Evolutionary conservation across 2,329 filamentous ascomycete genomes (phyloP).

Genomic region (Clarireedia monteithiana): DNA sequence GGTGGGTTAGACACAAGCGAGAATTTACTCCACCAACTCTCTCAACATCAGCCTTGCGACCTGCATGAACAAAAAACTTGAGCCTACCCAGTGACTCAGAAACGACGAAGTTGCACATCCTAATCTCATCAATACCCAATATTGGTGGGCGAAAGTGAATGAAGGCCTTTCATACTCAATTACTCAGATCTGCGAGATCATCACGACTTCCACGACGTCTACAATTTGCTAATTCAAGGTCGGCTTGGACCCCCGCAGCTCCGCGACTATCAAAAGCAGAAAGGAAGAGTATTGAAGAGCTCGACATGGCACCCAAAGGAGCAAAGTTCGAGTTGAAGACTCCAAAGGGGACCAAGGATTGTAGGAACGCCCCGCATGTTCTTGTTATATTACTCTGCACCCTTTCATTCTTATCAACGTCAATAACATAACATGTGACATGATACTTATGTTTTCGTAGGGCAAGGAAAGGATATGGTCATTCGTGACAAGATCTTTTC

Average conservation of each 20-base stretch:
- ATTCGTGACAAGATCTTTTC: conserved; percentile 74
- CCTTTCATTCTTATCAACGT: not conserved
- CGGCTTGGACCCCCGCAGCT: conserved; percentile 8
- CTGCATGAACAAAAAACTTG: conserved; percentile 10
- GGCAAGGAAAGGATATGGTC: conserved; percentile 70
- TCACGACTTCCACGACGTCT: conserved; percentile 16
- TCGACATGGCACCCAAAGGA: conserved; percentile 32
- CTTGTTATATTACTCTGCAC: conserved; percentile 6
- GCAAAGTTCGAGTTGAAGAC: conserved; percentile 68
- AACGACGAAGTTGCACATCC: conserved; percentile 8
- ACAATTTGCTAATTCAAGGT: conserved; percentile 11
- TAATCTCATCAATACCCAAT: conserved; percentile 10
- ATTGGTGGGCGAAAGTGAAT: conserved; percentile 21
- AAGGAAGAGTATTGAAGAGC: conserved; percentile 15
- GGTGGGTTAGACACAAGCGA: conserved; percentile 1
- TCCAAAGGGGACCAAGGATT: conserved; percentile 87
- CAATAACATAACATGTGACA: conserved; percentile 3
- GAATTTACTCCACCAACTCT: not conserved
- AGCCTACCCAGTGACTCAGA: conserved; percentile 23
- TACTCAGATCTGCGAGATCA: conserved; percentile 27
- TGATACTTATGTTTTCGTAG: conserved; percentile 29
- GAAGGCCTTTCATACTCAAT: conserved; percentile 21
- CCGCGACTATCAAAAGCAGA: conserved; percentile 19
- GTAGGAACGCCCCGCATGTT: conserved; percentile 31
- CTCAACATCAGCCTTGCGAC: conserved; percentile 6